Base-by-base conservation (phyloP, 1,284 basidiomycete genomes). In the Pseudozyma flocculosa region DNA sequence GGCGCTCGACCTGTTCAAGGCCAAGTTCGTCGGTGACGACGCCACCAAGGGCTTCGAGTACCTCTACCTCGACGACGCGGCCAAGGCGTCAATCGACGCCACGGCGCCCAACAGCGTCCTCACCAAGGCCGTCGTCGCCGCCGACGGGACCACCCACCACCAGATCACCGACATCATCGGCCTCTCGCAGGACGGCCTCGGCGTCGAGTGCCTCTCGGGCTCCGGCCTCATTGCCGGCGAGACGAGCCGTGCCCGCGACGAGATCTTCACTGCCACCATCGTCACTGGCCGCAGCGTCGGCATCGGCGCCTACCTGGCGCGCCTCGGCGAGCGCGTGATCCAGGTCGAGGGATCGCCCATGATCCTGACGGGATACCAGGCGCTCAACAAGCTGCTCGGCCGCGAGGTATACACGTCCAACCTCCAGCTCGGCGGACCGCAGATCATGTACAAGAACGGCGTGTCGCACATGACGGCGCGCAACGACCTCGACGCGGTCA, bases 311-410 rank as follows among this genome's bases (percentile, higher is more conserved):
- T 98, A 99, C 80, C 89, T 99, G 52, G 93, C 98, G 52, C 92
- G 95, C 72, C 86, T 98, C 38, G 95, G 95, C 72, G 90, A 98
- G 82, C 88, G 95, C 73, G 90, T 95, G 3, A 92, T 99, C 46
- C 95, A 99, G 80, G 95, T 99, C 50, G 95, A 97, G 80, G 93
- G 94, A 43, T 94, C 97, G 76, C 95, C 95, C 1, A 96, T 99
- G 82, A 99, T 99, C 79, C 86, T 99, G 58, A 99, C 95, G 14
- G 95, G 95, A 75, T 94, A 93, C 40, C 86, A 87, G 30, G 95
- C 95, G 5, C 86, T 99, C 72, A 99, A 98, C 85, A 98, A 99
- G 83, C 93, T 99, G 4, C 87, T 99, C 45, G 95, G 95, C 63
- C 90, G 95, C 51, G 95, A 98, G 80, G 95, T 98, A 38, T 98